Percentiles rank a stretch among this genome's conserved stretches.
phyloP scores from a whole-genome alignment of 768 basidiomycete species.

The Collybiopsis confluens region DNA sequence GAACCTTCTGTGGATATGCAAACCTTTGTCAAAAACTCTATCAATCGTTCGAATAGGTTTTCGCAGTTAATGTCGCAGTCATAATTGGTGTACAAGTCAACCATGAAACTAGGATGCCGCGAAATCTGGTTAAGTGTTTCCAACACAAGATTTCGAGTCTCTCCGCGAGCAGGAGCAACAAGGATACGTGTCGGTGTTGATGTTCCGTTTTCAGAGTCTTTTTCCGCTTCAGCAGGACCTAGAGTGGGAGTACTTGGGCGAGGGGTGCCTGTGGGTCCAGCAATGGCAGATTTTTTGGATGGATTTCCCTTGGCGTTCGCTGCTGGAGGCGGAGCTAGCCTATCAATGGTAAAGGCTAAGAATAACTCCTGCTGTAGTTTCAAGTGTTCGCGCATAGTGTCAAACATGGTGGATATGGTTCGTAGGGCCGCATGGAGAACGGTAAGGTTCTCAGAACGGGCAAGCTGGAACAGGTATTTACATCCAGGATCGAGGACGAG shows the following conservation, averaged over 20 bases:
- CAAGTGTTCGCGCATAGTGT: constrained; percentile 78
- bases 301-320: constrained; percentile 21
- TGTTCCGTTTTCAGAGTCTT: constrained; percentile 41
- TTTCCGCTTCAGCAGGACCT: constrained; percentile 33
- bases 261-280: constrained; percentile 37
- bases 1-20: constrained; percentile 12
- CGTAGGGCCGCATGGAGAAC: constrained; percentile 81
- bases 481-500: constrained; percentile 88
- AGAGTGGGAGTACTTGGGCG: constrained; percentile 50
- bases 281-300: constrained; percentile 25
- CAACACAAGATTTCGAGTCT: constrained; percentile 84
- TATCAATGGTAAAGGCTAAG: constrained; percentile 89
- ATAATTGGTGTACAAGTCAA: constrained; percentile 93
- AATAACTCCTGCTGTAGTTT: constrained; percentile 96
- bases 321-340: constrained; percentile 60
- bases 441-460: constrained; percentile 79
- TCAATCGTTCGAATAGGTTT: constrained; percentile 86
- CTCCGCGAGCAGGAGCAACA: constrained; percentile 76
- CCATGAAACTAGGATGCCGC: constrained; percentile 86
- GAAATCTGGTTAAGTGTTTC: constrained; percentile 83
- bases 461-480: constrained; percentile 96
- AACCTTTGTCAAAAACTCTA: constrained; percentile 88
- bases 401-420: constrained; percentile 82
- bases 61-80: constrained; percentile 97
- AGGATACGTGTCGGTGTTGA: constrained; percentile 51